These are phyloP conservation scores for Pseudocercospora musae DNA, from an alignment of 2,329 filamentous ascomycete species.

Conservation along the genomic window DNA sequence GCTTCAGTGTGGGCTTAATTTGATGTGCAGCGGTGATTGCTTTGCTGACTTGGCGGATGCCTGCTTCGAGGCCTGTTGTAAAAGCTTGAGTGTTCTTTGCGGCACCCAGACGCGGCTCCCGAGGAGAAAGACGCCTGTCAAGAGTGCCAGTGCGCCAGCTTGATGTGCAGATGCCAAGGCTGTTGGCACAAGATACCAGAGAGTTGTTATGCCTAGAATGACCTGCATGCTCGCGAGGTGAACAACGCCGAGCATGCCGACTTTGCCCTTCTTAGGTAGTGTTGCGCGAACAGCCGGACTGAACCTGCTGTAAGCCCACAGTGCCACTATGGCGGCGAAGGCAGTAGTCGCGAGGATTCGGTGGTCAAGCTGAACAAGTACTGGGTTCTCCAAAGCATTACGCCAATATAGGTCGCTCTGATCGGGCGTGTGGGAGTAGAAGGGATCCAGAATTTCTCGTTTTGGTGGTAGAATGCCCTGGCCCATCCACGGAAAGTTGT, in stretches of 20 bases:
- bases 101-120: conserved; percentile 76
- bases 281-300: conserved; percentile 60
- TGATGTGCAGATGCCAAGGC: conserved; percentile 88
- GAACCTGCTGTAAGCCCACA: conserved; percentile 77
- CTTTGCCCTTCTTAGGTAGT: conserved; percentile 60
- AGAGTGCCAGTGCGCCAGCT: conserved; percentile 78
- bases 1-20: conserved; percentile 4
- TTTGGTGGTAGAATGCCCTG: conserved; percentile 74
- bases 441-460: conserved; percentile 77
- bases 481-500: conserved; percentile 97
- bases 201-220: conserved; percentile 79
- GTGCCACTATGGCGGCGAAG: conserved; percentile 72
- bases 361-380: conserved; percentile 92
- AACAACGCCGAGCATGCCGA: conserved; percentile 73
- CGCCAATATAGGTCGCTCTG: conserved; percentile 88
- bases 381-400: conserved; percentile 96
- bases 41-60: conserved; percentile 7
- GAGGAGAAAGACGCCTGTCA: conserved; percentile 78
- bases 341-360: conserved; percentile 87
- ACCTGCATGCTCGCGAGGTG: conserved; percentile 82
- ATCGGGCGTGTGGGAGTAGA: conserved; percentile 78
- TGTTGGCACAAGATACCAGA: conserved; percentile 90
- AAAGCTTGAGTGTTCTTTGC: conserved; percentile 38
- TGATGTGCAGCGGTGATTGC: not conserved
- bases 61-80: conserved; percentile 26